Evolutionary conservation across 345 rosid species (phyloP), one percentile per base, ranked within the genome.

Genomic region (Atalantia buxifolia): DNA sequence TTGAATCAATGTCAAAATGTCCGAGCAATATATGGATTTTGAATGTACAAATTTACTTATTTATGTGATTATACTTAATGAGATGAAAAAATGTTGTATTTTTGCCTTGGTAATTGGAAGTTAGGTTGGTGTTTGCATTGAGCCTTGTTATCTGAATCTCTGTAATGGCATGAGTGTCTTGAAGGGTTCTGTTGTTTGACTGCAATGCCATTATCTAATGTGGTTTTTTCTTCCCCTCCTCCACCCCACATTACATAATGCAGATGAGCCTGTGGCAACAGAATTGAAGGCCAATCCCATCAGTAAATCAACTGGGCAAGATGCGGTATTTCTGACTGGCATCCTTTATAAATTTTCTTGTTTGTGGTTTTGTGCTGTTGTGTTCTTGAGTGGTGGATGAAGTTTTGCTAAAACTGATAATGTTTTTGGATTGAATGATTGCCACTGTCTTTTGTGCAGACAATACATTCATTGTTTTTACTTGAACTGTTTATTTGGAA

Each of bases 231-330:
- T 53, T 31, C 33, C 13, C 45, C 45, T 9, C 45, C 45, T 9
- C 45, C 45, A 9, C 45, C 45, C 45, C 45, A 9, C 13, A 68
- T 63, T 56, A n/a, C 27, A 4, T 76, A 13, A 30, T 68, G 28
- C 56, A 88, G 90, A 82, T 66, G 81, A 84, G 55, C 61, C 73
- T 33, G 33, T 79, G 75, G 28, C 27, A 40, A 30, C 50, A 22
- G 85, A 69, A 75, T 61, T 79, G 83, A 78, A 79, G 78, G 66
- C 81, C 22, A 85, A 79, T 35, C 63, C 77, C 24, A 60, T 53
- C 30, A 63, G 65, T 64, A 78, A 79, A 75, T 68, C 76, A 35
- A 81, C 76, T 38, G 86, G 61, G 69, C 69, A 77, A 33, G 84
- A 77, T 64, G 78, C 31, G 84, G 88, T 85, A 82, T 67, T 45